phyloP scores from a whole-genome alignment of 805 yeast species.

The Suhomyces tanzawaensis region DNA sequence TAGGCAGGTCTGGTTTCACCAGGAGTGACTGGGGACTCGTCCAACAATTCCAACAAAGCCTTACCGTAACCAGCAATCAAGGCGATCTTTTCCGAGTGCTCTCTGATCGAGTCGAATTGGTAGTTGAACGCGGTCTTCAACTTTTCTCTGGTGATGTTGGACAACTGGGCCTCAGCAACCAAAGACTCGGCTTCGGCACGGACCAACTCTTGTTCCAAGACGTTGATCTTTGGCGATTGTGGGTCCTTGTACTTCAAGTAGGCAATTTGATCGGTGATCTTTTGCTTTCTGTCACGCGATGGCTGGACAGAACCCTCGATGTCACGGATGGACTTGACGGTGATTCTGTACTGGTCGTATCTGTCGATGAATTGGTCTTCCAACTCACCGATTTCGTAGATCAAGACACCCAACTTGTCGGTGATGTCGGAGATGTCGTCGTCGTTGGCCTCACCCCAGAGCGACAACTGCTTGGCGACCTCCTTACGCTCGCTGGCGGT shows the following conservation, averaged over 20 bases:
- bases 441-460: conserved; percentile 98
- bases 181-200: conserved; percentile 99
- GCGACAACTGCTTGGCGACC: conserved; percentile 94
- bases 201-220: conserved; percentile 96
- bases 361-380: conserved; percentile 98
- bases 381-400: conserved; percentile 95
- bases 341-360: conserved; percentile 96
- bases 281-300: conserved; percentile 95
- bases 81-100: conserved; percentile 93
- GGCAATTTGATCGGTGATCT: conserved; percentile 96
- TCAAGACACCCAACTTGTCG: conserved; percentile 92
- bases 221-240: conserved; percentile 90
- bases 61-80: conserved; percentile 98
- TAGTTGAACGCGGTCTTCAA: conserved; percentile 95
- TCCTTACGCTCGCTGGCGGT: conserved; percentile 92
- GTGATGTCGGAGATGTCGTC: conserved; percentile 97
- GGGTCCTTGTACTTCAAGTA: conserved; percentile 98
- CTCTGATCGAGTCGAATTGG: conserved; percentile 94
- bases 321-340: conserved; percentile 90
- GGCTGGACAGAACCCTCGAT: conserved; percentile 98
- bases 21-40: conserved; percentile 96
- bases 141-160: conserved; percentile 97
- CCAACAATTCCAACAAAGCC: conserved; percentile 91
- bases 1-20: conserved; percentile 98
- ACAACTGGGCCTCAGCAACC: conserved; percentile 98